Conservation (phyloP, 116 monocot genomes). For the Iris pallida region DNA sequence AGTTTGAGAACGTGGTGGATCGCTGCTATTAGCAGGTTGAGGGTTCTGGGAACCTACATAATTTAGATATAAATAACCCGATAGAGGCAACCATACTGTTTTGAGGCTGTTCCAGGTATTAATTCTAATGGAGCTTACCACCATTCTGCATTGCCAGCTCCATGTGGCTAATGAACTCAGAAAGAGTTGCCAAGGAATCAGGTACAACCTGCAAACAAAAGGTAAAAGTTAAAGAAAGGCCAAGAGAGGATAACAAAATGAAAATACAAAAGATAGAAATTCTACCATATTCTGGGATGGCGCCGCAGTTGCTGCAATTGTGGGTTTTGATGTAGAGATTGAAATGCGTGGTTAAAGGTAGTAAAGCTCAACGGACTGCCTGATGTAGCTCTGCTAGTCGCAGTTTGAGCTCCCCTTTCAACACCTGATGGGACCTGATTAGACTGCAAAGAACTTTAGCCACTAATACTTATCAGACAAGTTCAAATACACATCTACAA, state of each 20-base stretch:
- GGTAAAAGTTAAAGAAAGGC: not conserved
- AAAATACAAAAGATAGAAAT: slow-evolving; percentile 1
- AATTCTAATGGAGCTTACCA: slow-evolving; percentile 14
- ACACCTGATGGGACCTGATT: slow-evolving; percentile 33
- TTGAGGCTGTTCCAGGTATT: not conserved
- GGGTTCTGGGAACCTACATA: slow-evolving; percentile 36
- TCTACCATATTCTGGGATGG: slow-evolving; percentile 27
- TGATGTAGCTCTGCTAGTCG: slow-evolving; percentile 24
- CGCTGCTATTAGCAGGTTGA: slow-evolving; percentile 22
- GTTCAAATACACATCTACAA: not conserved
- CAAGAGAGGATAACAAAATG: not conserved
- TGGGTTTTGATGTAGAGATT: slow-evolving; percentile 21
- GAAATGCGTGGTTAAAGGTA: slow-evolving; percentile 29
- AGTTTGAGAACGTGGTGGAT: slow-evolving; percentile 18
- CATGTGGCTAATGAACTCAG: slow-evolving; percentile 68
- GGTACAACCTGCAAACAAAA: slow-evolving; percentile 52
- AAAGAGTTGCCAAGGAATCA: slow-evolving; percentile 81
- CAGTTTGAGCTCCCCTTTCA: slow-evolving; percentile 28
- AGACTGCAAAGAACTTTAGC: slow-evolving; percentile 11
- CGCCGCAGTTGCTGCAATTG: slow-evolving; percentile 18
- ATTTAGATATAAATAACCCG: not conserved
- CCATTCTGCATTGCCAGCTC: slow-evolving; percentile 45
- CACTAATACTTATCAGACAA: slow-evolving; percentile 1
- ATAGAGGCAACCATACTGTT: not conserved
- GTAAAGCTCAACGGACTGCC: slow-evolving; percentile 24